These are phyloP conservation scores for Grosmannia huntii DNA, from an alignment of 2,329 filamentous ascomycete genomes.

Conservation along the genomic window DNA sequence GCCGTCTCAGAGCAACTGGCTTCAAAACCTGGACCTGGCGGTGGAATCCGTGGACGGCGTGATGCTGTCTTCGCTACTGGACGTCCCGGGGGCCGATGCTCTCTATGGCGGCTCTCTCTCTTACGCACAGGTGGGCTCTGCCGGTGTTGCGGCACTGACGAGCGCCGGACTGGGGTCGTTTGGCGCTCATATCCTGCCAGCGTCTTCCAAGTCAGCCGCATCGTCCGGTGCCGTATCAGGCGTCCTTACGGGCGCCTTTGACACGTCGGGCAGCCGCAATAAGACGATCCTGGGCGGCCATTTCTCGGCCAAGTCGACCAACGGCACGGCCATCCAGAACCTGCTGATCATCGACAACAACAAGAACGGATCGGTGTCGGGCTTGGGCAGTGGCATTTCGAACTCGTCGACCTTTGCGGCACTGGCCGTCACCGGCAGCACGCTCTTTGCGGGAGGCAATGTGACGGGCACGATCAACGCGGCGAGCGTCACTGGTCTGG, in stretches of 20 bases:
- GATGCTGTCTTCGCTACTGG: conserved; percentile 56
- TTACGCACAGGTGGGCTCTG: conserved; percentile 60
- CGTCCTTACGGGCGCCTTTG: conserved; percentile 69
- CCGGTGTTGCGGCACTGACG: conserved; percentile 57
- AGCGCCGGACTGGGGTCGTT: conserved; percentile 39
- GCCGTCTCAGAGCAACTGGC: conserved; percentile 72
- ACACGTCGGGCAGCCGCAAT: conserved; percentile 52
- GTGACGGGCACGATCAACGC: conserved; percentile 58
- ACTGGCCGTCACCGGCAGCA: conserved; percentile 51
- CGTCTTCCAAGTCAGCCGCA: conserved; percentile 17
- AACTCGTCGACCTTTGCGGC: conserved; percentile 63
- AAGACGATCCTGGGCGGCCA: conserved; percentile 81
- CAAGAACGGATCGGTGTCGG: conserved; percentile 52
- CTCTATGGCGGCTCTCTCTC: conserved; percentile 76
- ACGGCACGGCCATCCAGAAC: conserved; percentile 65
- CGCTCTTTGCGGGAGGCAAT: conserved; percentile 71
- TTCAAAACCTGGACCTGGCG: conserved; percentile 59
- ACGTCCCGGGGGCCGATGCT: conserved; percentile 47
- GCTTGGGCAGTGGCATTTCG: conserved; percentile 54
- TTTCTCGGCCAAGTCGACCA: conserved; percentile 57
- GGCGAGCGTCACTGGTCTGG: conserved; percentile 54
- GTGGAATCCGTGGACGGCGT: conserved; percentile 58
- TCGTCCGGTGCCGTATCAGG: conserved; percentile 34
- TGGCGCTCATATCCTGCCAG: conserved; percentile 40
- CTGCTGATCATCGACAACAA: conserved; percentile 70